Base-by-base conservation (phyloP, 371 early-diverging fungal species). In the Mortierella sp. region DNA sequence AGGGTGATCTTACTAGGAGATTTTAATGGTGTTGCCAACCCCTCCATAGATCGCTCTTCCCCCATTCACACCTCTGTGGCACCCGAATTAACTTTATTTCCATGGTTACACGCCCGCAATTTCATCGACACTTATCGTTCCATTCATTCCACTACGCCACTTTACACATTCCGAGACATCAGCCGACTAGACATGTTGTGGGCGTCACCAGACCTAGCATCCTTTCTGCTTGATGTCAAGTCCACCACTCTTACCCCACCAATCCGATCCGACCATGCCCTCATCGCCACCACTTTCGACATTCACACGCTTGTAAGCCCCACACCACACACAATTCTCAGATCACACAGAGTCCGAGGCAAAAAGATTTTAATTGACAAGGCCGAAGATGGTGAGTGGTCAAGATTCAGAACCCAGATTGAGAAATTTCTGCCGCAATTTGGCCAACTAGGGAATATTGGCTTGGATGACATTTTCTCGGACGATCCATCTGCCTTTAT, bases 11-110 rank as follows among this genome's bases (percentile, higher is more conserved):
- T 64, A 7, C 15, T 64, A 2, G 70, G 70, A 1, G 70, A 64
- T 37, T 70, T 70, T n/a, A 70, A 70, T 55, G 70, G 62, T 3
- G 59, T 59, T 5, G 57, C 63, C 23, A 61, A 68, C 31, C 68
- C 68, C 2, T 35, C 68, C 1, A 53, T 68, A n/a, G 68, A 68
- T 17, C 61, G 68, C 1, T 7, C 26, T 7, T 53, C 54, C 1
- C 0, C 12, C 3, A 7, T 0, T 5, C 40, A 42, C 8, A 60
- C 61, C 1, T 31, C 61, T 7, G 17, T 57, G 1, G 29, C 49
- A 34, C 68, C 68, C 2, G 68, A 68, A 28, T 43, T 60, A 3
- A 1, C 29, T 15, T 40, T 66, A 8, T 66, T 57, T 28, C 17
- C 43, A 10, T 66, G 67, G 67, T 29, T 66, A 8, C 15, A 3